Conservation (phyloP, 495 filamentous ascomycete species). For the Glonium stellatum region DNA sequence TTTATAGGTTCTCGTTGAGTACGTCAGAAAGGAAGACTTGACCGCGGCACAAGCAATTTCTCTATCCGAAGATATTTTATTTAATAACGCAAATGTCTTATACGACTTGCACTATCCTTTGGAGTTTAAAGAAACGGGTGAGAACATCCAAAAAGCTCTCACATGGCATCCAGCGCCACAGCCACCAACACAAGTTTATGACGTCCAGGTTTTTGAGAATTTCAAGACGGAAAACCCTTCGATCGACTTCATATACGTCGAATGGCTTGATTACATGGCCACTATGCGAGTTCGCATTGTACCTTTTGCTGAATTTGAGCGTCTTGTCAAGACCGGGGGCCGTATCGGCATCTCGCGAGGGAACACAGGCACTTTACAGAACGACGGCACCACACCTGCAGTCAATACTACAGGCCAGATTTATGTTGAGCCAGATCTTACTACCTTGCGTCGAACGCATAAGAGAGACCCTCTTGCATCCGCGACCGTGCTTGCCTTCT, state of each 20-base stretch:
- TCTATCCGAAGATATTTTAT: slow-evolving; percentile 55
- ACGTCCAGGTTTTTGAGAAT: slow-evolving; percentile 18
- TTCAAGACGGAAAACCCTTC: slow-evolving; percentile 32
- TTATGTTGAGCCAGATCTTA: slow-evolving; percentile 33
- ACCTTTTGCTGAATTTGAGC: slow-evolving; percentile 57
- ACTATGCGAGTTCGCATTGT: slow-evolving; percentile 62
- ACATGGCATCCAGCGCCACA: slow-evolving; percentile 15
- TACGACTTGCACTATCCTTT: slow-evolving; percentile 44
- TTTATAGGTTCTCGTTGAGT: slow-evolving; percentile 53
- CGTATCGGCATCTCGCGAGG: slow-evolving; percentile 33
- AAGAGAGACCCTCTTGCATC: slow-evolving; percentile 23
- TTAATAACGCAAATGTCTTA: slow-evolving; percentile 62
- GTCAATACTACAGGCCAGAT: slow-evolving; percentile 54
- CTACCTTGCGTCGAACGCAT: slow-evolving; percentile 30
- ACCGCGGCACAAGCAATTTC: slow-evolving; percentile 51
- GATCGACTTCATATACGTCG: slow-evolving; percentile 58
- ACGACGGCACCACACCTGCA: slow-evolving; percentile 32
- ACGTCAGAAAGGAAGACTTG: slow-evolving; percentile 53
- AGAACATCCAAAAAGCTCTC: slow-evolving; percentile 10
- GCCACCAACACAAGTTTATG: slow-evolving; percentile 15
- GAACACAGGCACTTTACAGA: slow-evolving; percentile 36
- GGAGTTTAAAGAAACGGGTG: slow-evolving; percentile 15
- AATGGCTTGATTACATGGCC: slow-evolving; percentile 75
- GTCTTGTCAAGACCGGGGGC: slow-evolving; percentile 45
- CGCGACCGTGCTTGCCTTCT: slow-evolving; percentile 41